Evolutionary conservation across 1,139 yeast species (phyloP), one percentile per base, ranked within the genome.

Genomic region (Taphrina flavorubra): DNA sequence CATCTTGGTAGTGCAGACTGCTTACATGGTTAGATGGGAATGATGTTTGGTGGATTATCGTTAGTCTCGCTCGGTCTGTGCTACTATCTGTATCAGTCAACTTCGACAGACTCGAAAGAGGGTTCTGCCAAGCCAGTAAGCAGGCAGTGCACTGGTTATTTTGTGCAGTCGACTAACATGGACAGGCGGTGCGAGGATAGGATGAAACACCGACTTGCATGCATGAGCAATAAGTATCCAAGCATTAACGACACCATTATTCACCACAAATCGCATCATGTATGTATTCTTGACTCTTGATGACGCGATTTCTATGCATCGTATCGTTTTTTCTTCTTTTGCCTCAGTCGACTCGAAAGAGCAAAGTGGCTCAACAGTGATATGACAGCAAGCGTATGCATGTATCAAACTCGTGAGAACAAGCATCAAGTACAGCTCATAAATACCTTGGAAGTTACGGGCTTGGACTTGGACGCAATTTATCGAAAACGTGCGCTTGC

Each of bases 121-220:
- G 67, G 67, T 8, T 31, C 49, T 6, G 67, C 67, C 2, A 63
- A 34, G 25, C 67, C 67, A 14, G 67, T 63, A 63, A 6, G 67
- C 53, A 49, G 20, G n/a, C 34, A 2, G 10, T 8, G 18, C 53
- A n/a, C n/a, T 25, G 6, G 3, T 49, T n/a, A 18, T 20, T 11
- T 20, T 10, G n/a, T 49, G 31, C 14, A 5, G 36, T 11, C 20
- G 31, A 18, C 60, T 56, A 25, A 44, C 53, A 1, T 53, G 58
- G 8, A 53, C 6, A 58, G 62, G 62, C 62, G 25, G 62, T 56
- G 10, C 60, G 60, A 39, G 60, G 60, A 10, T 58, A 39, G 53
- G 31, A 18, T n/a, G 53, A 49, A 11, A 8, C 13, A n/a, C 36
- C 1, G 2, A 25, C 31, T 25, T 25, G 53, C 36, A 49, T 49